Evolutionary conservation across 1,284 basidiomycete species (phyloP), one percentile per base, ranked within the genome.

Genomic region (Malassezia caprae): DNA sequence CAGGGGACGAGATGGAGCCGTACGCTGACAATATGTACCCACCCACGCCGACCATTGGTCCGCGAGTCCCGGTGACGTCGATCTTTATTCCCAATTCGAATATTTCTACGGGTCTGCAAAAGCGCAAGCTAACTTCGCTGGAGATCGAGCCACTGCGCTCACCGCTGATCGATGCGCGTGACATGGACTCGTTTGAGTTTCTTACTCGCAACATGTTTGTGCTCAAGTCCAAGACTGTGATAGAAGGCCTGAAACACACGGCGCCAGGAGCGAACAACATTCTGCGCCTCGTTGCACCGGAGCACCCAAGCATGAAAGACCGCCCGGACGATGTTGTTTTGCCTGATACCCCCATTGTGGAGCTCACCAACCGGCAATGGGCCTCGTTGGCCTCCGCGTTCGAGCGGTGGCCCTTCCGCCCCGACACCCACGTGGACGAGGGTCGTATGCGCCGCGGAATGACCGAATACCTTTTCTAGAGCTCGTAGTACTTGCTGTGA

Each of bases 331-430:
- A 65, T 28, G 52, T 62, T 24, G 58, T 72, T 3, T 21, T 53
- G 13, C 67, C 69, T 4, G 56, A 64, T 13, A 58, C 59, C 27
- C 50, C 55, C 12, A 67, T 73, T 21, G 27, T 48, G 17, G 48
- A 61, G 19, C 59, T 73, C 40, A 69, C 64, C 26, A 65, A 66
- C 30, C 56, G 53, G 15, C 68, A 73, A 48, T 70, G 66, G 67
- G 67, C 63, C 6, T 53, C 56, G 15, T 55, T 73, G 39, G 65
- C 68, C 2, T 49, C 58, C 30, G 67, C 62, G 49, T 73, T 72
- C 60, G 67, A 73, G 17, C 58, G 60, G 43, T 73, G 71, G 71
- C 71, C 71, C 3, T 73, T 73, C 62, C 56, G 68, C 7, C 71
- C 71, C 3, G 35, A 50, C 40, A 58, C 61, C 27, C 48, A 65